Percentiles rank a stretch among this genome's conserved stretches.
phyloP scores from a whole-genome alignment of 1,139 yeast species.

The Protomyces macrosporus region DNA sequence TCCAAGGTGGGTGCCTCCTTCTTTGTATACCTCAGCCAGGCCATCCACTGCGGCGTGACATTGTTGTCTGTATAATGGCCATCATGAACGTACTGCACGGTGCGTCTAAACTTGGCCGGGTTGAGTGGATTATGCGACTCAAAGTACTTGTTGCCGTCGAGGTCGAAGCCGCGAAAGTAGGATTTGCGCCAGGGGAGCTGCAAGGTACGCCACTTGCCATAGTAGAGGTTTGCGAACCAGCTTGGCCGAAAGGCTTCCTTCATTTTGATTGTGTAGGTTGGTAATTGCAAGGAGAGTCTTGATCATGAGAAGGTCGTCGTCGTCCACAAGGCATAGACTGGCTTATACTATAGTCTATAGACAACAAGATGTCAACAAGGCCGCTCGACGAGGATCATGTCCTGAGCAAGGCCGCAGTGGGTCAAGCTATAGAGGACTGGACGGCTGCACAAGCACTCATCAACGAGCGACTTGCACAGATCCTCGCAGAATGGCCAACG shows the following conservation, averaged over 20 bases:
- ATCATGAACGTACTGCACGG: conserved; percentile 20
- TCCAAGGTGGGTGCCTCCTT: conserved; percentile 12
- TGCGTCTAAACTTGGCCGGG: conserved; percentile 16
- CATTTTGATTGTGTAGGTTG: not conserved
- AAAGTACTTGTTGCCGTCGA: conserved; percentile 22
- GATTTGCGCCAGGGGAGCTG: conserved; percentile 18
- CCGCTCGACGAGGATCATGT: not conserved
- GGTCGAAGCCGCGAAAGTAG: conserved; percentile 15
- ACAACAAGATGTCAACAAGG: not conserved
- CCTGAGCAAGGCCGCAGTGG: not conserved
- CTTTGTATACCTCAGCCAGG: conserved; percentile 21
- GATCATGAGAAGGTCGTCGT: too few species aligned
- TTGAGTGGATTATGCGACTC: conserved; percentile 18
- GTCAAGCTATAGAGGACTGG: not conserved
- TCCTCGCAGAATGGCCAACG: not conserved
- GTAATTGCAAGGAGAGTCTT: too few species aligned
- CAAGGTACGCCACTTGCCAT: conserved; percentile 2
- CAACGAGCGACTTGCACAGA: not conserved
- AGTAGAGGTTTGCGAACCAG: conserved; percentile 5
- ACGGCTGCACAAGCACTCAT: not conserved
- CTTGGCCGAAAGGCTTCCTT: conserved; percentile 6
- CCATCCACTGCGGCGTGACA: conserved; percentile 25
- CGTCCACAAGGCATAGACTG: not conserved
- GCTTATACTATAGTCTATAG: not conserved
- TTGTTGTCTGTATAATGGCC: conserved; percentile 24